phyloP scores from a whole-genome alignment of 768 basidiomycete species.

The Suillus plorans region DNA sequence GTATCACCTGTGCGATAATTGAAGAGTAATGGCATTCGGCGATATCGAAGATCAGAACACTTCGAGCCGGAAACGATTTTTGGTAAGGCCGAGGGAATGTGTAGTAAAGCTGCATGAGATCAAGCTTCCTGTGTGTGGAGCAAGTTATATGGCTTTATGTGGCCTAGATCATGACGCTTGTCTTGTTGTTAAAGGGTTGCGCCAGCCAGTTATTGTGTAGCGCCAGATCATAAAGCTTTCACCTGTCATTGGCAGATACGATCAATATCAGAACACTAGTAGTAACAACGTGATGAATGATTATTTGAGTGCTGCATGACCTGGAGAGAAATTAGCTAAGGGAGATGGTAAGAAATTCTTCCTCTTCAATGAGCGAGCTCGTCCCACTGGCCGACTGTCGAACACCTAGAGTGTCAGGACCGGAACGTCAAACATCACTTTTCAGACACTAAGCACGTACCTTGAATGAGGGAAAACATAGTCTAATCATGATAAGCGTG shows the following conservation, averaged over 20 bases:
- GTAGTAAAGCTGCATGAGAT: neutral
- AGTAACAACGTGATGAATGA: neutral
- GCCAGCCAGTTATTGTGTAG: neutral
- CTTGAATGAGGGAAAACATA: neutral
- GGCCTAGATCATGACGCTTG: neutral
- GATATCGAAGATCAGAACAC: neutral
- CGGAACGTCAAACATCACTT: neutral
- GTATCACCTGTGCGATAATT: neutral
- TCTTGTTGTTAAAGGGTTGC: neutral
- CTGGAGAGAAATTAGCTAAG: neutral
- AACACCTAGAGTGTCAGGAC: neutral
- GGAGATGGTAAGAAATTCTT: neutral
- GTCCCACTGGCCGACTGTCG: neutral
- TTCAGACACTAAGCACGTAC: neutral
- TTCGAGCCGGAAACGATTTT: neutral
- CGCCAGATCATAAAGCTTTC: neutral
- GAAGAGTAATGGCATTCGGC: too few species aligned
- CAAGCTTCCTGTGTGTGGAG: conserved; percentile 19
- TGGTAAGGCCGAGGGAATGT: neutral
- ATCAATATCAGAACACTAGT: neutral
- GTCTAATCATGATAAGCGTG: neutral
- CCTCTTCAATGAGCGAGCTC: too few species aligned
- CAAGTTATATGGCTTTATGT: neutral
- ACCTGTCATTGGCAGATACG: neutral
- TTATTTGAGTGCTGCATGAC: neutral